These are phyloP conservation scores for Beverwykella pulmonaria DNA, from an alignment of 495 filamentous ascomycete species.

Conservation along the genomic window DNA sequence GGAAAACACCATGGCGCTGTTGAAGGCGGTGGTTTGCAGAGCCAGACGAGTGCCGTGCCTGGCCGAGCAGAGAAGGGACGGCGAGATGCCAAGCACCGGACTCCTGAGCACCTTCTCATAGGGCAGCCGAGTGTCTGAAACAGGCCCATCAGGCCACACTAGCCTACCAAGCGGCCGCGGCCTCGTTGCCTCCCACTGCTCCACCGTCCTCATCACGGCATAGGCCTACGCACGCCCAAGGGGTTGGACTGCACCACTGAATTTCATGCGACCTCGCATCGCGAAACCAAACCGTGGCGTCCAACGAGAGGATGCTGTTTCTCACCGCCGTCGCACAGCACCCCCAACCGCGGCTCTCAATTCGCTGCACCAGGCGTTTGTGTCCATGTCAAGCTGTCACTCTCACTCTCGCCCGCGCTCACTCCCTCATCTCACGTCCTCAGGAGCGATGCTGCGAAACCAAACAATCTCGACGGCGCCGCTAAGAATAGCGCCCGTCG, in stretches of 20 bases:
- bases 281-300: slow-evolving; percentile 8
- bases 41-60: no score
- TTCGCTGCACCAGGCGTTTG: neutral
- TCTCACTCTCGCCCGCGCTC: neutral
- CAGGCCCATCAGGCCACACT: no score
- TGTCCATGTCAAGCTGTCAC: neutral
- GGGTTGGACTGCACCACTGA: neutral
- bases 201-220: no score
- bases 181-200: neutral
- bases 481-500: neutral
- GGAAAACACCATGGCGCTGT: neutral
- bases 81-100: no score
- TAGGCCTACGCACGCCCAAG: no score
- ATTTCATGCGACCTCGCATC: neutral
- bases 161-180: neutral
- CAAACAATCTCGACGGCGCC: slow-evolving; percentile 17
- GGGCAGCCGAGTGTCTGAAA: no score
- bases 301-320: neutral
- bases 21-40: neutral
- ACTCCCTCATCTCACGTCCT: no score
- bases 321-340: no score
- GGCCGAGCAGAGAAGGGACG: no score
- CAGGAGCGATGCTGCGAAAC: neutral
- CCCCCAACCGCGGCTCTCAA: neutral
- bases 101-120: no score